Base-by-base conservation (phyloP, 2,329 filamentous ascomycete species). In the Aureobasidium melanogenum region DNA sequence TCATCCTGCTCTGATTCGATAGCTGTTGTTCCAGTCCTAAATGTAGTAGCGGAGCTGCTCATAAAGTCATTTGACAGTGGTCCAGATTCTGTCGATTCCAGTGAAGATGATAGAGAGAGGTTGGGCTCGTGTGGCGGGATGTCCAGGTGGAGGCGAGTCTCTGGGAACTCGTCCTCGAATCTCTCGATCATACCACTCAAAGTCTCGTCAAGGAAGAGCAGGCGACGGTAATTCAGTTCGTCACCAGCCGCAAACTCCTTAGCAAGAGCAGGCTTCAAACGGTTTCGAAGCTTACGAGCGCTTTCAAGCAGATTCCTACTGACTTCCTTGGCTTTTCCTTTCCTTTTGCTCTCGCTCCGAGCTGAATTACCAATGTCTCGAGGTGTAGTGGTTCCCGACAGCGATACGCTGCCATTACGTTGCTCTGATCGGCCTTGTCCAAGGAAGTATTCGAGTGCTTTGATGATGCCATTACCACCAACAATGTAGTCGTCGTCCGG, bases 401-500 rank as follows among this genome's bases (percentile, higher is more conserved):
- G 83, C 0, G 72, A 70, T n/a, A 77, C 71, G 64, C 88, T 69
- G 24, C 63, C 66, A 15, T 71, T 67, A 9, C 69, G 64, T 19
- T 69, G 56, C 39, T 73, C 71, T 32, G 69, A 83, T 60, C 88
- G 86, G 70, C 95, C 95, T 70, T 96, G 95, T 67, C 91, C 87
- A 54, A 99, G 79, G 69, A 92, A 96, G 68, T 95, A 95, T 59
- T 90, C 87, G 48, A 99, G 79, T 5, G 94, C 94, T 75, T 96
- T 97, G 52, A 96, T 93, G 1, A 99, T 91, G 28, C 93, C 94
- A 0, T 91, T 96, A 17, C 93, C 93, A 22, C 93, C 92, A 68
- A 97, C 94, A 47, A 97, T 91, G 73, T 97, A 97, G 72, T 97
- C 91, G 62, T 96, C 88, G 66, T 96, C 91, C 0, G 91, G 89